A percentile compares a stretch with the other conserved stretches of the same genome.
Conservation (phyloP, 2,329 filamentous ascomycete species). For the Aspergillus alliaceus region DNA sequence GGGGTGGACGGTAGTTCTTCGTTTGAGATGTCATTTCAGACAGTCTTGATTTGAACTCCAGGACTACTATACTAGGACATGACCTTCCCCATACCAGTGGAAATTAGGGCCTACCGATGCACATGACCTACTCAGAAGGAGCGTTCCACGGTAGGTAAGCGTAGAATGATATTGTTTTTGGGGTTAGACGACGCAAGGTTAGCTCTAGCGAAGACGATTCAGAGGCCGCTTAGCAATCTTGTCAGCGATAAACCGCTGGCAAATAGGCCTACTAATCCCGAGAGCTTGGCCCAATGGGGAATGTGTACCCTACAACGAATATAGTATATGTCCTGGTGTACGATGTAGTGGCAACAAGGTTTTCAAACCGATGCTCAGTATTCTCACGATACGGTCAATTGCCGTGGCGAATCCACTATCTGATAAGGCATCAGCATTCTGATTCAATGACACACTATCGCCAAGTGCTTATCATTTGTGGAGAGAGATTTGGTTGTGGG, state of each 20-base stretch:
- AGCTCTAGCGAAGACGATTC: background rate
- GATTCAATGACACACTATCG: background rate
- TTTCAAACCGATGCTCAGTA: background rate
- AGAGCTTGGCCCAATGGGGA: background rate
- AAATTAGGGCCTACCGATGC: background rate
- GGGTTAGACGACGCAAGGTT: background rate
- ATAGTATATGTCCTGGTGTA: too few species aligned
- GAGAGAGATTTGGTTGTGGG: background rate
- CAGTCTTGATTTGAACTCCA: slow-evolving; percentile 28
- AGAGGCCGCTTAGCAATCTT: background rate
- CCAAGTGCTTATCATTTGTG: background rate
- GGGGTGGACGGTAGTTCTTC: slow-evolving; percentile 17
- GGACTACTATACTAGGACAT: background rate
- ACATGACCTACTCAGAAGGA: too few species aligned
- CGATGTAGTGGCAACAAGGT: background rate
- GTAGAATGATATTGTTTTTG: background rate
- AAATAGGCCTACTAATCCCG: background rate
- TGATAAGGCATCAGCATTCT: background rate
- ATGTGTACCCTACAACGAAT: background rate
- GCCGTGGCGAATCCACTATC: background rate
- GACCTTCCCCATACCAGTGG: background rate
- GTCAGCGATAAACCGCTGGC: background rate
- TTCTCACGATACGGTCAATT: background rate
- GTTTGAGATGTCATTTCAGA: slow-evolving; percentile 31
- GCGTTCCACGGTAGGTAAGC: too few species aligned